These are phyloP conservation scores for Yarrowia sp. DNA, from an alignment of 805 yeast genomes.

Conservation along the genomic window DNA sequence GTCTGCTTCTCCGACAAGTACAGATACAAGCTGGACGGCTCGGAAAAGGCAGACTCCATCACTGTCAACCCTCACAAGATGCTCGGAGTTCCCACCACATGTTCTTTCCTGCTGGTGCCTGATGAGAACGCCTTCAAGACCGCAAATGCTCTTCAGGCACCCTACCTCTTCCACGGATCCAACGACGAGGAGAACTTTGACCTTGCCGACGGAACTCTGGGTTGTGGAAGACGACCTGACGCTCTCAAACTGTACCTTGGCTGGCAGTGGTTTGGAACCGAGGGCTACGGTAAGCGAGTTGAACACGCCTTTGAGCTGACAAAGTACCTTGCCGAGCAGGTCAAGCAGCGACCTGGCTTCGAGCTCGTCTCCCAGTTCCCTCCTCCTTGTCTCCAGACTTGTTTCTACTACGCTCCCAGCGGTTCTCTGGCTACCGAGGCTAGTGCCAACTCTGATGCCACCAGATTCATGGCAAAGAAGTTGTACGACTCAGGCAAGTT, in stretches of 20 bases:
- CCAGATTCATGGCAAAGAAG: constrained; percentile 58
- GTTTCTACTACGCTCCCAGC: constrained; percentile 65
- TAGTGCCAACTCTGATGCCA: constrained; percentile 49
- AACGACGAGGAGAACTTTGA: constrained; percentile 57
- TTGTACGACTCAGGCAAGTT: constrained; percentile 64
- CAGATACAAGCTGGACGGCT: constrained; percentile 50
- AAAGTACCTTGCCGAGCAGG: constrained; percentile 53
- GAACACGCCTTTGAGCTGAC: constrained; percentile 71
- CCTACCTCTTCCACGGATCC: constrained; percentile 69
- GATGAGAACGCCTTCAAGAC: constrained; percentile 61
- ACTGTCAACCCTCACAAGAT: constrained; percentile 84
- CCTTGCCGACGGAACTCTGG: constrained; percentile 87
- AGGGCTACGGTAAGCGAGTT: constrained; percentile 62
- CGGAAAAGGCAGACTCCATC: constrained; percentile 65
- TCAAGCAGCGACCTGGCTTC: constrained; percentile 46
- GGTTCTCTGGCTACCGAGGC: constrained; percentile 37
- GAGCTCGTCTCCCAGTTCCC: constrained; percentile 52
- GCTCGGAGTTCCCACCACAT: constrained; percentile 74
- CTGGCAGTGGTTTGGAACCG: constrained; percentile 73
- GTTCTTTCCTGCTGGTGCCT: constrained; percentile 70
- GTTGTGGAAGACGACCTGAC: constrained; percentile 85
- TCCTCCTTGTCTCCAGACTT: constrained; percentile 79
- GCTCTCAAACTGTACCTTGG: constrained; percentile 72
- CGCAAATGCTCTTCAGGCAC: constrained; percentile 75
- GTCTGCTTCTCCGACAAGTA: constrained; percentile 59